phyloP scores from a whole-genome alignment of 2,329 filamentous ascomycete species.

The Fusarium sublunatum region DNA sequence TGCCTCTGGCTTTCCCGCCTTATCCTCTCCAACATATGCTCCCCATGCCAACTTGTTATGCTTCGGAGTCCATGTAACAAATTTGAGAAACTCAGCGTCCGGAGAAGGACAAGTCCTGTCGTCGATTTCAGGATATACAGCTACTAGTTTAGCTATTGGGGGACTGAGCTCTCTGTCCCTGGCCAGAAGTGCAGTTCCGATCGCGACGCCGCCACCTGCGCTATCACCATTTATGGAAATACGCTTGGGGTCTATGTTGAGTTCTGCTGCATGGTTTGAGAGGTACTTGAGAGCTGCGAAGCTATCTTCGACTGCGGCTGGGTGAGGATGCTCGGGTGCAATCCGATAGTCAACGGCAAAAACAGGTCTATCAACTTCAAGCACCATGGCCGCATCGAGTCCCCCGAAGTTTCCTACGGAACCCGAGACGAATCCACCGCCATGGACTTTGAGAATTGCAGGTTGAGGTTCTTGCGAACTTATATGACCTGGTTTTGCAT shows the following conservation, averaged over 20 bases:
- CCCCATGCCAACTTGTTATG: slow-evolving; percentile 29
- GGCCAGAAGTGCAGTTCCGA: slow-evolving; percentile 23
- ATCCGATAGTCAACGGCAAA: slow-evolving; percentile 41
- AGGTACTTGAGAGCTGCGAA: slow-evolving; percentile 35
- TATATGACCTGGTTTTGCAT: slow-evolving; percentile 19
- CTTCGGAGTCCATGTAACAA: slow-evolving; percentile 19
- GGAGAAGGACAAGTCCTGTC: slow-evolving; percentile 17
- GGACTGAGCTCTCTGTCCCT: slow-evolving; percentile 33
- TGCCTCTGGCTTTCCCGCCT: slow-evolving; percentile 19
- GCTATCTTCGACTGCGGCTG: slow-evolving; percentile 29
- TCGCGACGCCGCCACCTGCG: slow-evolving; percentile 32
- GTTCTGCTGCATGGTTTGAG: slow-evolving; percentile 18
- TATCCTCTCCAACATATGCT: slow-evolving; percentile 39
- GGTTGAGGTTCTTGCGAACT: slow-evolving; percentile 22
- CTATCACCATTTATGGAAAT: slow-evolving; percentile 37
- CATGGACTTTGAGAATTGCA: slow-evolving; percentile 27
- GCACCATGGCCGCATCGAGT: background rate
- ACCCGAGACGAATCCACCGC: slow-evolving; percentile 33
- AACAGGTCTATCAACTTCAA: slow-evolving; percentile 18
- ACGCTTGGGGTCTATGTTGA: slow-evolving; percentile 32
- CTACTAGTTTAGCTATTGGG: slow-evolving; percentile 29
- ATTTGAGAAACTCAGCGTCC: slow-evolving; percentile 19
- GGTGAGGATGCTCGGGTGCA: slow-evolving; percentile 35
- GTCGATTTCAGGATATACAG: slow-evolving; percentile 38
- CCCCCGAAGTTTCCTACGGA: slow-evolving; percentile 17